Base-by-base conservation (phyloP, 495 filamentous ascomycete species). In the Aspergillus cavernicola region DNA sequence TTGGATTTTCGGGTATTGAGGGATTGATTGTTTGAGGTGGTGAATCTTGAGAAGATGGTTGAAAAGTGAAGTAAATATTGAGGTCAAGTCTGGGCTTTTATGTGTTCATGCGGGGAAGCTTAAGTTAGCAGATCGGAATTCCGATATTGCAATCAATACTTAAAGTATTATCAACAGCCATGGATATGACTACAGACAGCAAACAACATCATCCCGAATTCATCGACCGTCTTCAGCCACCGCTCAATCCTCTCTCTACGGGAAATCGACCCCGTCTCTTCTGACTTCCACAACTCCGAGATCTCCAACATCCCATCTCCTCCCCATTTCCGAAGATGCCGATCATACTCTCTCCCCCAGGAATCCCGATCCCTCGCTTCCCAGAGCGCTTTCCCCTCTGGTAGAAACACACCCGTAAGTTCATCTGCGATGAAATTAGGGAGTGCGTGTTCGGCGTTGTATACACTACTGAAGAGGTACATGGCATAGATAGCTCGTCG, bases 381-480 rank as follows among this genome's bases (percentile, higher is more conserved):
- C 77, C 77, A 79, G 1, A 77, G 47, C 4, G 32, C 33, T 44
- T 68, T 73, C 15, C 48, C 60, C 20, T 64, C 66, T 1, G 73
- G 68, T 0, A 63, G 66, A 16, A 60, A 59, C 3, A 72, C 46
- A 0, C 64, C 65, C 18, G 47, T 51, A 9, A 78, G 44, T 51
- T 78, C 75, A 5, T 65, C 67, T 4, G 67, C 66, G 6, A 76
- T 52, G 45, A 73, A 78, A 4, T 70, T 73, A 3, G 69, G 75
- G 6, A 78, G 43, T 2, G 58, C 57, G 7, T 67, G 62, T n/a
- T 71, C 56, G 1, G 63, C 40, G 15, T 70, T 73, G 46, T 73
- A 73, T 2, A 76, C 62, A 19, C 63, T 77, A 43, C 61, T 70
- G 49, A 80, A 76, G n/a, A 80, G 59, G 46, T 78, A 79, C 70